A percentile compares a stretch with the other conserved stretches of the same genome.
Evolutionary conservation across 2,329 filamentous ascomycete species (phyloP).

Genomic region (Simplicillium aogashimaense): DNA sequence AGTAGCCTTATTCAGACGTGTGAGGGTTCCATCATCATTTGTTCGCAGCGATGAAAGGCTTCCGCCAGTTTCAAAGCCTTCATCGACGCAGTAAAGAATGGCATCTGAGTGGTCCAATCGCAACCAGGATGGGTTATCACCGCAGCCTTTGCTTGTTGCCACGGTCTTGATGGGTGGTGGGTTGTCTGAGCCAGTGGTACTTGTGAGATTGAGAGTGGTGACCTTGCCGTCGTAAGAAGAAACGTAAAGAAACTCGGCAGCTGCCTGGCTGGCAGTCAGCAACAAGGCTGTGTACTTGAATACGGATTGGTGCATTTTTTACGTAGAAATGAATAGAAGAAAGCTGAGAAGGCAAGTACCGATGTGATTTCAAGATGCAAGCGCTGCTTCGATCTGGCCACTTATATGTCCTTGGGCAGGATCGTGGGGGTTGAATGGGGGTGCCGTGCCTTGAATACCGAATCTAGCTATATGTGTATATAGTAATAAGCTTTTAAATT

Average conservation of each 20-base stretch:
- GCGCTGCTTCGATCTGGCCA: no score
- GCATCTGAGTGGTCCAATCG: slow-evolving; percentile 39
- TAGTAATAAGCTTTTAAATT: no score
- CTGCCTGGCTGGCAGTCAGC: slow-evolving; percentile 9
- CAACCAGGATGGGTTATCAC: slow-evolving; percentile 49
- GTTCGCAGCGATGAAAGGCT: slow-evolving; percentile 32
- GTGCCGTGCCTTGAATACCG: no score
- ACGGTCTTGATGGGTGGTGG: slow-evolving; percentile 26
- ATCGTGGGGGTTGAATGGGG: no score
- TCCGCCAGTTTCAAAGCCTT: slow-evolving; percentile 38
- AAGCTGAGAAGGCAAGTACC: no score
- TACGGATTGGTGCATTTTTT: not conserved
- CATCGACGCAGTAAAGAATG: slow-evolving; percentile 50
- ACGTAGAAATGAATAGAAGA: no score
- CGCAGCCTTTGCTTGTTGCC: slow-evolving; percentile 36
- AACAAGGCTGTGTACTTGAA: slow-evolving; percentile 1
- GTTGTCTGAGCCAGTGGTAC: slow-evolving; percentile 13
- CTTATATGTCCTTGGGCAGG: no score
- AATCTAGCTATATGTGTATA: no score
- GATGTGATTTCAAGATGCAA: no score
- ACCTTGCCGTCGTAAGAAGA: slow-evolving; percentile 38
- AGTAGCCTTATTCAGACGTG: slow-evolving; percentile 21
- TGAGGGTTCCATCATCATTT: slow-evolving; percentile 26
- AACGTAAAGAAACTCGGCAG: slow-evolving; percentile 32
- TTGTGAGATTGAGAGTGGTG: slow-evolving; percentile 34